phyloP scores from a whole-genome alignment of 768 basidiomycete genomes.

The Boletus sensibilis region DNA sequence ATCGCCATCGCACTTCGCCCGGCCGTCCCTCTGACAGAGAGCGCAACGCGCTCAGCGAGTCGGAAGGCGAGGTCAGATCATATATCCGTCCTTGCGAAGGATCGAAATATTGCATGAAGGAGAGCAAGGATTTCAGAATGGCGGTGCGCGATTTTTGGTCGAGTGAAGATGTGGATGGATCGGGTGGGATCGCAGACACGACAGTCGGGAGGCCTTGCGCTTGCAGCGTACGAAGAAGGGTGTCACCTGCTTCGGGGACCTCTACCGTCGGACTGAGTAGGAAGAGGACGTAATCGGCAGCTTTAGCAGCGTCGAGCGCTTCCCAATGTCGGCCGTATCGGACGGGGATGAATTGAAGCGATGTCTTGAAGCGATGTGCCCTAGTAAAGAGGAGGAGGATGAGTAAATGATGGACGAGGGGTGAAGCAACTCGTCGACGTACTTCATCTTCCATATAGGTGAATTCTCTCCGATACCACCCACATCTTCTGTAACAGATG shows the following conservation, averaged over 20 bases:
- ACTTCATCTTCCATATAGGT: slow-evolving; percentile 66
- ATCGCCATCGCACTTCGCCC: slow-evolving; percentile 76
- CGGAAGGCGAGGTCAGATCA: slow-evolving; percentile 63
- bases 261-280: slow-evolving; percentile 79
- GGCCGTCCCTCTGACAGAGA: slow-evolving; percentile 85
- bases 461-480: slow-evolving; percentile 11
- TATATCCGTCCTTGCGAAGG: slow-evolving; percentile 76
- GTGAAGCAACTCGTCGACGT: slow-evolving; percentile 18
- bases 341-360: slow-evolving; percentile 81
- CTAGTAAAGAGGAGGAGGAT: slow-evolving; percentile 37
- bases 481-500: slow-evolving; percentile 51
- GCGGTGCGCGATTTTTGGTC: slow-evolving; percentile 64
- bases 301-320: slow-evolving; percentile 81
- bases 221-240: slow-evolving; percentile 81
- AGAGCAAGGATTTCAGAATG: slow-evolving; percentile 84
- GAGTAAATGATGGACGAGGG: slow-evolving; percentile 1
- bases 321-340: slow-evolving; percentile 71
- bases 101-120: slow-evolving; percentile 94
- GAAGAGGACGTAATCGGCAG: slow-evolving; percentile 88
- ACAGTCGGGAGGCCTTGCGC: slow-evolving; percentile 88
- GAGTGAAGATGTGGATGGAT: slow-evolving; percentile 40
- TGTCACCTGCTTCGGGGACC: slow-evolving; percentile 85
- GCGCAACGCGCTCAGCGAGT: slow-evolving; percentile 70
- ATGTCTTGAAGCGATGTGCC: slow-evolving; percentile 87
- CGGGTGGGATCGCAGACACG: slow-evolving; percentile 67